These are phyloP conservation scores for Groenewaldozyma sp. DNA, from an alignment of 1,139 yeast genomes.

Conservation along the genomic window DNA sequence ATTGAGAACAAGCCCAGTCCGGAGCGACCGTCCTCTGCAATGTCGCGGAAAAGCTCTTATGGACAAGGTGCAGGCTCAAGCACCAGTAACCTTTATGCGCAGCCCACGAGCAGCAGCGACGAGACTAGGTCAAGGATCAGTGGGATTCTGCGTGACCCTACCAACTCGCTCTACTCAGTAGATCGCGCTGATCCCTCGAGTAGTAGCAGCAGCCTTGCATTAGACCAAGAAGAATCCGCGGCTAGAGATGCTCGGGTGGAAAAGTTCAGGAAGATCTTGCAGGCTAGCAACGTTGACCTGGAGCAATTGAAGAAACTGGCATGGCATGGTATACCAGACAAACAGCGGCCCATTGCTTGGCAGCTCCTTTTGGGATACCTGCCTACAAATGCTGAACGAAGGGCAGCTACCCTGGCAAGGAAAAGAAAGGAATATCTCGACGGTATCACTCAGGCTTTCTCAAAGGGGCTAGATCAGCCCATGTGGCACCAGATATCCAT, in stretches of 20 bases:
- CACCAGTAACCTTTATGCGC: slow-evolving; percentile 14
- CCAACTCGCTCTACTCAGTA: slow-evolving; percentile 30
- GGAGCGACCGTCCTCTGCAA: slow-evolving; percentile 1
- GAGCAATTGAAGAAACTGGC: slow-evolving; percentile 65
- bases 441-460: slow-evolving; percentile 54
- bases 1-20: slow-evolving; percentile 24
- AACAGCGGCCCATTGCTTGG: slow-evolving; percentile 81
- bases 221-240: slow-evolving; percentile 48
- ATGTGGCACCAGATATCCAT: slow-evolving; percentile 95
- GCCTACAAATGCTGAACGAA: slow-evolving; percentile 74
- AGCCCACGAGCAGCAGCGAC: slow-evolving; percentile 10
- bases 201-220: slow-evolving; percentile 21
- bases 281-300: slow-evolving; percentile 53
- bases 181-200: slow-evolving; percentile 14
- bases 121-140: slow-evolving; percentile 26
- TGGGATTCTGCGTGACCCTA: slow-evolving; percentile 32
- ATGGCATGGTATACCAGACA: slow-evolving; percentile 91
- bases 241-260: slow-evolving; percentile 53
- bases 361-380: slow-evolving; percentile 80
- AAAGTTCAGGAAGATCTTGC: slow-evolving; percentile 57
- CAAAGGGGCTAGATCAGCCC: slow-evolving; percentile 60
- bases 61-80: slow-evolving; percentile 16
- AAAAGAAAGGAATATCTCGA: slow-evolving; percentile 82
- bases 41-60: slow-evolving; percentile 7
- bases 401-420: slow-evolving; percentile 57